phyloP scores from a whole-genome alignment of 2,329 filamentous ascomycete genomes.

The Epichloe sylvatica region DNA sequence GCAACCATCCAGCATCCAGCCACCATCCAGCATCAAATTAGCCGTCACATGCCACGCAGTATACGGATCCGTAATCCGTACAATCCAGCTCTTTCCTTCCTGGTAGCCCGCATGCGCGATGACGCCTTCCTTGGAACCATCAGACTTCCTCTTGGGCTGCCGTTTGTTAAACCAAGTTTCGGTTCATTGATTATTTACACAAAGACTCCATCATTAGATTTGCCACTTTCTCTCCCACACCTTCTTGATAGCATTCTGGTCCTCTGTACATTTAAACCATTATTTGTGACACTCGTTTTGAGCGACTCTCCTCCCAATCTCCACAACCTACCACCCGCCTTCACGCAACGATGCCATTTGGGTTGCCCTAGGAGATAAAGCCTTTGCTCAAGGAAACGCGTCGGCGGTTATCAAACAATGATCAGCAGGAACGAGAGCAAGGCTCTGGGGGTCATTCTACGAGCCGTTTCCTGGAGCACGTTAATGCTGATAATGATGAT shows the following conservation, averaged over 20 bases:
- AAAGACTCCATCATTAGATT: not conserved
- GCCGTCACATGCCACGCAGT: not conserved
- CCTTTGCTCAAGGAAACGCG: slow-evolving; percentile 1
- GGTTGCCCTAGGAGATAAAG: not conserved
- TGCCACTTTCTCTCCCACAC: not conserved
- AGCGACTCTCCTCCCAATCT: not conserved
- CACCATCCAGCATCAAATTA: not conserved
- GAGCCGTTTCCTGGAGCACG: not conserved
- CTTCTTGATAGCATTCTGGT: not conserved
- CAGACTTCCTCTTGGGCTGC: not conserved
- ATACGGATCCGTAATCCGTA: no score
- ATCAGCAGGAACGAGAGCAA: not conserved
- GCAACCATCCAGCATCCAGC: not conserved
- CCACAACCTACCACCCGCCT: not conserved
- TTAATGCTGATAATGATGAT: not conserved
- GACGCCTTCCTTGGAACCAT: not conserved
- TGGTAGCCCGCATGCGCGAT: not conserved
- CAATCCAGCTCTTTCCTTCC: not conserved
- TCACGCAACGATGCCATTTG: slow-evolving; percentile 1
- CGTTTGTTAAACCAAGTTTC: not conserved
- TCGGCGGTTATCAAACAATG: not conserved
- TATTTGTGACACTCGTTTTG: not conserved
- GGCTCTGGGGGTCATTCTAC: not conserved
- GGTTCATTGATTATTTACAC: not conserved
- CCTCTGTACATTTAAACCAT: not conserved